Base-by-base conservation (phyloP, 768 basidiomycete species). In the Kwoniella dejecticola region DNA sequence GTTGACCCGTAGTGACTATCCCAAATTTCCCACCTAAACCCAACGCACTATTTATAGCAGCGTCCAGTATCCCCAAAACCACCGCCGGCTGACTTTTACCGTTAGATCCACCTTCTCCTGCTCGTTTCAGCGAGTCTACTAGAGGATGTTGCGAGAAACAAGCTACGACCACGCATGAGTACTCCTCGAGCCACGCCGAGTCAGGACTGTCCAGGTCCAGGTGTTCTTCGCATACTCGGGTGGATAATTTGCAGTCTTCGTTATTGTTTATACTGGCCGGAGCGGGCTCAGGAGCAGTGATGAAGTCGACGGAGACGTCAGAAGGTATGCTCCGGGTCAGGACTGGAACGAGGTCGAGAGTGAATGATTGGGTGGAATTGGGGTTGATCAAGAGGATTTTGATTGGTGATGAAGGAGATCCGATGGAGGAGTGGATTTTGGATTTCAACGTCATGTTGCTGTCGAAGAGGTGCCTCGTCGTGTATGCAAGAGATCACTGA, bases 371-470 rank as follows among this genome's bases (percentile, higher is more conserved):
- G 5, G 64, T 66, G 13, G 47, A 52, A 33, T 66, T 66, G 8
- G 65, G 65, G 42, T 66, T 66, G 48, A 66, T 66, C 24, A 58
- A 45, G 1, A 62, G 56, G n/a, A 66, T 46, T 48, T 49, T 31
- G 23, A 59, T 55, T 29, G 65, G 44, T 10, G 58, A 33, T 8
- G 26, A 42, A 19, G 30, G 19, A 27, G 46, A 40, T 15, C 64
- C 60, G 3, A 60, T 15, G 13, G 54, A 42, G 15, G 47, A 41
- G 38, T 62, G 60, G 0, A 66, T 66, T 30, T 62, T 57, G 58
- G 41, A 38, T 59, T 27, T 40, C 21, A 38, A 30, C 3, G 17
- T 46, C 19, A 29, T 53, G 19, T 15, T 40, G 30, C 8, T 53
- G 19, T n/a, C n/a, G n/a, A n/a, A n/a, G n/a, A n/a, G n/a, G n/a